Conservation (phyloP, 1,284 basidiomycete genomes). For the Takashimella tepidaria region DNA sequence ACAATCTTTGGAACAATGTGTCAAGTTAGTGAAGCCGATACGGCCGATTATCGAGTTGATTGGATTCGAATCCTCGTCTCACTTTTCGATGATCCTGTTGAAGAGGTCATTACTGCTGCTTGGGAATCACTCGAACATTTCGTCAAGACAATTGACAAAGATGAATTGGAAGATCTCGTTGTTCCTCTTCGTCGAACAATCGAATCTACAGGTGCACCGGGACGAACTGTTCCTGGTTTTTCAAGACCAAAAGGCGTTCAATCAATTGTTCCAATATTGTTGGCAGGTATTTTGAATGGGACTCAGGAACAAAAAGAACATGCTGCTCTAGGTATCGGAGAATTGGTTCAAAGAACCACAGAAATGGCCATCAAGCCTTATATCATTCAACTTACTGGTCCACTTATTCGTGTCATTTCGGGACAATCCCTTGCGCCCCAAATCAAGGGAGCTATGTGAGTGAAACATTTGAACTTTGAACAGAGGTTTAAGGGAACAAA, state of each 20-base stretch:
- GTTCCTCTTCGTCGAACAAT: constrained; percentile 83
- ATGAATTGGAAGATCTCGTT: constrained; percentile 82
- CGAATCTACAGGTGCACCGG: constrained; percentile 76
- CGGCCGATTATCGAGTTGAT: constrained; percentile 78
- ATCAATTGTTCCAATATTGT: constrained; percentile 80
- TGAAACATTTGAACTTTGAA: too few relatives aligned
- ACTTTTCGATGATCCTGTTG: constrained; percentile 72
- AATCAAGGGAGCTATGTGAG: constrained; percentile 76
- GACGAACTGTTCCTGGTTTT: constrained; percentile 77
- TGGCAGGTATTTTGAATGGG: constrained; percentile 62
- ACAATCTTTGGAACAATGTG: constrained; percentile 75
- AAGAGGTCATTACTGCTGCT: constrained; percentile 72
- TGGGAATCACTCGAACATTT: constrained; percentile 81
- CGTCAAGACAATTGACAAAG: constrained; percentile 86
- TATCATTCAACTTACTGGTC: constrained; percentile 93
- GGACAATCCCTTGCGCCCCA: constrained; percentile 81
- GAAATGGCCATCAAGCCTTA: constrained; percentile 90
- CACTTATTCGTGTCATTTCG: constrained; percentile 88
- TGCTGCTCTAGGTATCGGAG: constrained; percentile 89
- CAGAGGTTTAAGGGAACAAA: too few relatives aligned
- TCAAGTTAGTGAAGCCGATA: constrained; percentile 67
- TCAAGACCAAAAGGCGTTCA: constrained; percentile 84
- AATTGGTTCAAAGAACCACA: constrained; percentile 85
- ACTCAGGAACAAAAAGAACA: constrained; percentile 65
- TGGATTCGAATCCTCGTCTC: constrained; percentile 93